These are phyloP conservation scores for Carex pumila DNA, from an alignment of 176 grass and related monocot species.

Conservation along the genomic window DNA sequence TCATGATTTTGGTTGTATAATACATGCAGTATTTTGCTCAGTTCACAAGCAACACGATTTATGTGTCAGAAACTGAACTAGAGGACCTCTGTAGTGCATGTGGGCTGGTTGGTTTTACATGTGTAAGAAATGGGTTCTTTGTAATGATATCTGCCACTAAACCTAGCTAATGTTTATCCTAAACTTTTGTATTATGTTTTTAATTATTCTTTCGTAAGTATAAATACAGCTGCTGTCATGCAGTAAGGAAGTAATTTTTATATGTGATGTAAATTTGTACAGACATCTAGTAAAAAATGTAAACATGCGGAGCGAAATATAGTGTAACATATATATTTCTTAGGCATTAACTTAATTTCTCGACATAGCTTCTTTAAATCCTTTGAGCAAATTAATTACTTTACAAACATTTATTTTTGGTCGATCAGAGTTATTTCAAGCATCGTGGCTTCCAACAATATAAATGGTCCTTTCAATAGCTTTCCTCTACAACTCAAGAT, in stretches of 20 bases:
- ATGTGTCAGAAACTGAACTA: constrained; percentile 69
- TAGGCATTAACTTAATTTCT: not conserved
- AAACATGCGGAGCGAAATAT: not conserved
- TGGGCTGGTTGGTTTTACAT: constrained; percentile 61
- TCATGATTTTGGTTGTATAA: constrained; percentile 9
- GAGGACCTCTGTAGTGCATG: constrained; percentile 78
- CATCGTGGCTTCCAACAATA: not conserved
- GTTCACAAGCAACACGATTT: constrained; percentile 46
- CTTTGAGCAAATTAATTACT: not conserved
- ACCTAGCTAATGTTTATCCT: constrained; percentile 2
- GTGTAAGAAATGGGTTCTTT: constrained; percentile 62
- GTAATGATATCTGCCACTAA: constrained; percentile 85
- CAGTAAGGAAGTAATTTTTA: not conserved
- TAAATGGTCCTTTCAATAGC: not conserved
- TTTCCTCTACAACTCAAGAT: not conserved
- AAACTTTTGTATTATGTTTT: not conserved
- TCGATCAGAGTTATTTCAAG: not conserved
- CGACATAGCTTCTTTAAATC: not conserved
- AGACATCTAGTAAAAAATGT: not conserved
- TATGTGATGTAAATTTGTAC: not conserved
- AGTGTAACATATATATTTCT: not conserved
- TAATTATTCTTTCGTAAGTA: not conserved
- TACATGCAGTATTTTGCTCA: constrained; percentile 51
- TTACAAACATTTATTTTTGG: not conserved
- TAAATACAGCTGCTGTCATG: not conserved